Conservation (phyloP, 805 yeast genomes). For the Starmerella bombi region DNA sequence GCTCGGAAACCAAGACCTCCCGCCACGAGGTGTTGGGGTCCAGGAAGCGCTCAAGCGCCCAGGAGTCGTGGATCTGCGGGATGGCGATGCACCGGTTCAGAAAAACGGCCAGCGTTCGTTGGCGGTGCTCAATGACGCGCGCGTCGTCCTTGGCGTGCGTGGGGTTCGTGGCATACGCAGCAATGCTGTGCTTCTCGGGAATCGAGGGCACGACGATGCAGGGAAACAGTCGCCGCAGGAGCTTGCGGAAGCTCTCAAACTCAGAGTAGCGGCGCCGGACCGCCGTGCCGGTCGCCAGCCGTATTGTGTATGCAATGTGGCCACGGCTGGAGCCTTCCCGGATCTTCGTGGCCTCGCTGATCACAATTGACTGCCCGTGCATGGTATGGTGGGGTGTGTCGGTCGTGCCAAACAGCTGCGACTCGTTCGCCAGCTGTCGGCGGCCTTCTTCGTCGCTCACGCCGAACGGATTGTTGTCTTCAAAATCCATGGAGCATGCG, state of each 20-base stretch:
- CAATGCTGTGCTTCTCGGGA: constrained; percentile 66
- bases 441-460: constrained; percentile 21
- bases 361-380: constrained; percentile 23
- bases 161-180: constrained; percentile 35
- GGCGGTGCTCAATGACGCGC: constrained; percentile 47
- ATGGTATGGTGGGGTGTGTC: constrained; percentile 1
- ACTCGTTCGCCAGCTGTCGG: neutral
- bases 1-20: constrained; percentile 52
- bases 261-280: constrained; percentile 85
- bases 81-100: constrained; percentile 59
- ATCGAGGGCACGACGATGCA: constrained; percentile 82
- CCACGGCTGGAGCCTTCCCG: constrained; percentile 66
- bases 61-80: constrained; percentile 41
- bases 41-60: constrained; percentile 60
- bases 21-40: constrained; percentile 79
- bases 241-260: constrained; percentile 68
- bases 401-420: neutral
- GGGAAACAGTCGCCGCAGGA: constrained; percentile 62
- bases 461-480: constrained; percentile 36
- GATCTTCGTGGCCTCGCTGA: constrained; percentile 74
- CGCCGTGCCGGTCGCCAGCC: constrained; percentile 38
- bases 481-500: constrained; percentile 30
- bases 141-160: constrained; percentile 35
- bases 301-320: constrained; percentile 72
- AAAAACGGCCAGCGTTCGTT: constrained; percentile 61